A percentile compares a stretch with the other conserved stretches of the same genome.
Conservation (phyloP, 257 asterid genomes). For the Solanum sitiens region DNA sequence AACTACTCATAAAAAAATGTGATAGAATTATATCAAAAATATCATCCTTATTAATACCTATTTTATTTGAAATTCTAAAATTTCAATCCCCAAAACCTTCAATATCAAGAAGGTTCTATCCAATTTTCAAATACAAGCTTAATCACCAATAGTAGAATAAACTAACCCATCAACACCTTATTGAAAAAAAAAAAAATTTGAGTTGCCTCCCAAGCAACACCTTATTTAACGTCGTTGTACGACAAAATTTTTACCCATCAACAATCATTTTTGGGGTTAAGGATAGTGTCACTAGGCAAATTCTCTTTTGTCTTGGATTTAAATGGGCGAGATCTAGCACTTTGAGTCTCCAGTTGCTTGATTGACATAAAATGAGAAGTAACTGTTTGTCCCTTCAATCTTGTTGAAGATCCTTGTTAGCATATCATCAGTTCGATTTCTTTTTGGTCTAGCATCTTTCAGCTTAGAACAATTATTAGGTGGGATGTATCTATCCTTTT, state of each 20-base stretch:
- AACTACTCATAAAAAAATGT: not conserved
- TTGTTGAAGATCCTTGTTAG: not conserved
- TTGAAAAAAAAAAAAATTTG: not conserved
- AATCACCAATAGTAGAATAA: not conserved
- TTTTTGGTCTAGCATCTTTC: not conserved
- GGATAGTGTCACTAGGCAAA: not conserved
- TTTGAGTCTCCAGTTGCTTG: not conserved
- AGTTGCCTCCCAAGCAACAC: not conserved
- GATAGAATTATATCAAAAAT: too few species aligned
- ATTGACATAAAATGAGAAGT: too few species aligned
- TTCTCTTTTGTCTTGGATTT: not conserved
- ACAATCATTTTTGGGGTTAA: too few species aligned
- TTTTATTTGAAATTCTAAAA: too few species aligned
- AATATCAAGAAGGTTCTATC: not conserved
- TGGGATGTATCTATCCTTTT: too few species aligned
- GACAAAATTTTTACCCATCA: not conserved
- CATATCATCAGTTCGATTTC: not conserved
- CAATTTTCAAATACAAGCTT: not conserved
- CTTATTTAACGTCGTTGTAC: not conserved
- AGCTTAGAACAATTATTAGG: not conserved
- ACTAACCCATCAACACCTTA: not conserved
- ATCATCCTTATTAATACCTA: not conserved
- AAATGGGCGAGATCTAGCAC: not conserved
- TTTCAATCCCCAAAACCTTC: not conserved
- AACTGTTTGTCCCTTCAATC: not conserved